Conservation (phyloP, 2,329 filamentous ascomycete genomes). For the Gnomoniopsis sp. region DNA sequence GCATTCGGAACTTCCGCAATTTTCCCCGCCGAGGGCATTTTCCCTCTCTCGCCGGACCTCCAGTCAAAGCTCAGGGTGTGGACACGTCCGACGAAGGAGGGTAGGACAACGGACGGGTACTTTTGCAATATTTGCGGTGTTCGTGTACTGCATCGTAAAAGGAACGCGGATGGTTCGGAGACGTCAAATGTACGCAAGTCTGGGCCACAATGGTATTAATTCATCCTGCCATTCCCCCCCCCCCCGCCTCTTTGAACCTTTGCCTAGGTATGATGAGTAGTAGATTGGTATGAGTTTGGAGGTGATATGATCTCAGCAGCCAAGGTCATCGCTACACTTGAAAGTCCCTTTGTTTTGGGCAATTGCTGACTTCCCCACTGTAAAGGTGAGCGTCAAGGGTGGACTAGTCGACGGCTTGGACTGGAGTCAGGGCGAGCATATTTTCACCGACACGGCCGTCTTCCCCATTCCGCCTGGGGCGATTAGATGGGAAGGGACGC, state of each 20-base stretch:
- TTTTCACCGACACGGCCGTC: constrained; percentile 42
- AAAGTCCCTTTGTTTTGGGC: no score
- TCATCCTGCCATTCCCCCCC: no score
- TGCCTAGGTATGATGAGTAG: no score
- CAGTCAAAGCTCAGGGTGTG: constrained; percentile 25
- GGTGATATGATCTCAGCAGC: no score
- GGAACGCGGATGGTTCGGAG: constrained; percentile 34
- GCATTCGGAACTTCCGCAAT: constrained; percentile 36
- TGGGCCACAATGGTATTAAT: no score
- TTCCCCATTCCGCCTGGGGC: constrained; percentile 38
- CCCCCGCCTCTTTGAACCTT: no score
- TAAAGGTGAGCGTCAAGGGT: constrained; percentile 43
- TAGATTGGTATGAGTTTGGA: no score
- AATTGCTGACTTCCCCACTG: no score
- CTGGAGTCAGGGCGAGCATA: constrained; percentile 39
- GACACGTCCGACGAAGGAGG: constrained; percentile 26
- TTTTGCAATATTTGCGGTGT: constrained; percentile 35
- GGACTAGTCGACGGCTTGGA: constrained; percentile 40
- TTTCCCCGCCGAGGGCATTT: constrained; percentile 28
- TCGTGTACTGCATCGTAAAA: constrained; percentile 43
- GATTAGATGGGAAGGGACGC: background rate
- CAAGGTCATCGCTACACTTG: no score
- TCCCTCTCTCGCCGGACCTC: constrained; percentile 29
- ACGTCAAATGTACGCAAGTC: constrained; percentile 14
- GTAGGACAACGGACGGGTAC: constrained; percentile 31